Percentiles rank a stretch among this genome's conserved stretches.
phyloP scores from a whole-genome alignment of 331 rosid genomes.

The Stylosanthes scabra region DNA sequence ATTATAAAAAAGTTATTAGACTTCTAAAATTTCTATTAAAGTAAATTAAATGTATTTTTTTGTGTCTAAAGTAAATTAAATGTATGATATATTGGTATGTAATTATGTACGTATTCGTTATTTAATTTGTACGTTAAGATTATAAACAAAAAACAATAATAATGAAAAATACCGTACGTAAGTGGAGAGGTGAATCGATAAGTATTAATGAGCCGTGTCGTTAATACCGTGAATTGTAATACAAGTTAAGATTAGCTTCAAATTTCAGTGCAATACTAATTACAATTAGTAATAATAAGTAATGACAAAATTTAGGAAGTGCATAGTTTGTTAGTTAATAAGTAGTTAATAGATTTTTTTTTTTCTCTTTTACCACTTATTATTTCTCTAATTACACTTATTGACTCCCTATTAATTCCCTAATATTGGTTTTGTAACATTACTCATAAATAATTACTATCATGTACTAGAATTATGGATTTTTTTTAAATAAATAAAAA shows the following conservation, averaged over 20 bases:
- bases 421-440: no score
- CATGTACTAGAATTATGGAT: no score
- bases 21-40: no score
- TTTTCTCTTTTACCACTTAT: no score
- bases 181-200: neutral
- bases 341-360: no score
- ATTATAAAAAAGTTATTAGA: no score
- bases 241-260: neutral
- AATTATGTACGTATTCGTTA: neutral
- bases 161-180: neutral
- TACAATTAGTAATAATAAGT: neutral
- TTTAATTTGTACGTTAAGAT: slow-evolving; percentile 5
- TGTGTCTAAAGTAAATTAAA: neutral
- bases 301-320: no score
- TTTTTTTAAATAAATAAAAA: no score
- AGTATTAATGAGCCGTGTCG: neutral
- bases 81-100: neutral
- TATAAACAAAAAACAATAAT: neutral
- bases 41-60: neutral
- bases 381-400: no score
- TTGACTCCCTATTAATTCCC: no score
- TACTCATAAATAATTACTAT: no score
- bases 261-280: neutral
- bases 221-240: neutral
- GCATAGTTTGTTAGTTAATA: no score